Evolutionary conservation across 257 asterid species (phyloP), one percentile per base, ranked within the genome.

Genomic region (Henckelia pumila): DNA sequence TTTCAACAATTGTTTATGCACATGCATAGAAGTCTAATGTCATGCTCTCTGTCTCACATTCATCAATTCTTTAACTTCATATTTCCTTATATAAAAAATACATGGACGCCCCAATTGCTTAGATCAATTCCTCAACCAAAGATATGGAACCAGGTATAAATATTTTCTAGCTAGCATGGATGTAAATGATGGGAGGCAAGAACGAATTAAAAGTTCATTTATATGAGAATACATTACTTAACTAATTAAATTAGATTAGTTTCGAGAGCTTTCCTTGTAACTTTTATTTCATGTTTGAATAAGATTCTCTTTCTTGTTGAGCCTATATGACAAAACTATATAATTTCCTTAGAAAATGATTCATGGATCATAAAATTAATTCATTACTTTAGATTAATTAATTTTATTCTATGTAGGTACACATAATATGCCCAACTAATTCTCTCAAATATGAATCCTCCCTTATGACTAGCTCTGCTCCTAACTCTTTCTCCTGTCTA

Each of bases 41-140:
- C 60, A 30, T n/a, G n/a, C n/a, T n/a, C n/a, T n/a, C n/a, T n/a
- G n/a, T n/a, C n/a, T n/a, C n/a, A n/a, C 63, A 7, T 4, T 16
- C 24, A 64, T 28, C 57, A 59, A 33, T 71, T 49, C 35, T 40
- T 63, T 52, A 52, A 24, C 23, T 21, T 16, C 23, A 26, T 23
- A 8, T 26, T 53, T 37, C 3, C 47, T 30, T 50, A 66, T 26
- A 32, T 19, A 11, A 64, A 52, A 71, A 49, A n/a, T 24, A 58
- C 62, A 57, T 59, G 56, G 49, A 29, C 6, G 17, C 24, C 24
- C 66, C n/a, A 40, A 56, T 7, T 55, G 55, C 70, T 55, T 37
- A 33, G 40, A 61, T 49, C 50, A 57, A 33, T 28, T 28, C 62
- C 65, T 29, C 73, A 20, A n/a, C 25, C 29, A 63, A 35, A 9